These are phyloP conservation scores for Rosa hybrid DNA, from an alignment of 331 rosid species.

Conservation along the genomic window DNA sequence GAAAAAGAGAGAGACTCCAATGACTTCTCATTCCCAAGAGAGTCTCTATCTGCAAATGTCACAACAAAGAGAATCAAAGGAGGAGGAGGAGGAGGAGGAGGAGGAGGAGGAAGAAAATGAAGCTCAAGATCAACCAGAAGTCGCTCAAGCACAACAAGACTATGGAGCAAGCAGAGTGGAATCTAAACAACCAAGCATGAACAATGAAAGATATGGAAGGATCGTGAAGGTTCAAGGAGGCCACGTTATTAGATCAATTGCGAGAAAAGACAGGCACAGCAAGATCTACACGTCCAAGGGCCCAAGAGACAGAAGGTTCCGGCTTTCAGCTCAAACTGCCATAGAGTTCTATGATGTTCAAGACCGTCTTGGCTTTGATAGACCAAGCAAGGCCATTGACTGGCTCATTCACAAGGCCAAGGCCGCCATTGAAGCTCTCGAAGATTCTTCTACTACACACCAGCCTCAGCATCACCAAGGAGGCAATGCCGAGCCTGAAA, in stretches of 20 bases:
- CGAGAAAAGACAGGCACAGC: constrained; percentile 37
- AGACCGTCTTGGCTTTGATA: constrained; percentile 44
- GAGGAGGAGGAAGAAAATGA: background rate
- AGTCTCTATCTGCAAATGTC: background rate
- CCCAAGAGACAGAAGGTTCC: constrained; percentile 40
- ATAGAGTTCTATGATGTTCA: constrained; percentile 46
- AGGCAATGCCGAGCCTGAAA: background rate
- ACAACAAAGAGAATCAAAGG: constrained; percentile 9
- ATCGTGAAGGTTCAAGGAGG: constrained; percentile 28
- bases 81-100: constrained; percentile 9
- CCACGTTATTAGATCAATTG: constrained; percentile 24
- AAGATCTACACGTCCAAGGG: constrained; percentile 42
- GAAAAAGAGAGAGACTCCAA: background rate
- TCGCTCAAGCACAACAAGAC: background rate
- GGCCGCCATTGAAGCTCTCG: constrained; percentile 33
- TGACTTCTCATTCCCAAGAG: constrained; percentile 7
- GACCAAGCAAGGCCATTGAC: constrained; percentile 41
- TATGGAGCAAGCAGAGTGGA: background rate
- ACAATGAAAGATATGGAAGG: constrained; percentile 9
- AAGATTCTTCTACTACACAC: background rate
- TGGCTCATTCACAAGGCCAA: constrained; percentile 43
- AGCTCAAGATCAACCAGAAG: constrained; percentile 10
- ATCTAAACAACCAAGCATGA: background rate
- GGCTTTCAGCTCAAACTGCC: constrained; percentile 41
- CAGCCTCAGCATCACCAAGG: constrained; percentile 17